Percentiles rank a stretch among this genome's conserved stretches.
phyloP scores from a whole-genome alignment of 345 rosid species.

The Populus simonii region DNA sequence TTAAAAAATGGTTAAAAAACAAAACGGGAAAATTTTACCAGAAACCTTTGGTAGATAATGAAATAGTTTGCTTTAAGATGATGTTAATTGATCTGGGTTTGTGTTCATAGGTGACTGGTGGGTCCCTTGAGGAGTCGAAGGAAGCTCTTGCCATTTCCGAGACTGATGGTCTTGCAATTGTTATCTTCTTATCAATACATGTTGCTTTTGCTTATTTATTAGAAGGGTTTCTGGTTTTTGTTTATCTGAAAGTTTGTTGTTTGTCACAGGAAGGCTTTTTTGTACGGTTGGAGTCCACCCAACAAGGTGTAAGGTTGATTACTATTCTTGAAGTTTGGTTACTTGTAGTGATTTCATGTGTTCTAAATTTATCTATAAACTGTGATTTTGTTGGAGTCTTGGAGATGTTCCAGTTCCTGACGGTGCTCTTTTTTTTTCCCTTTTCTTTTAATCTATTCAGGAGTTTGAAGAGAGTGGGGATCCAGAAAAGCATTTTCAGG shows the following conservation, averaged over 20 bases:
- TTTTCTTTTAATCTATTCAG: slow-evolving; percentile 28
- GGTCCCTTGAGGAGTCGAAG: slow-evolving; percentile 83
- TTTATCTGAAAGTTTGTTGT: slow-evolving; percentile 11
- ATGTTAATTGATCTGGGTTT: not conserved
- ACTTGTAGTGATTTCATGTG: not conserved
- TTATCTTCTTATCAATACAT: not conserved
- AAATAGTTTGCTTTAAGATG: not conserved
- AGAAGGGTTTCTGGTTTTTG: not conserved
- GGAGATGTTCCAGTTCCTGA: slow-evolving; percentile 16
- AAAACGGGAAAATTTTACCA: not conserved
- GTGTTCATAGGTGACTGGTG: slow-evolving; percentile 80
- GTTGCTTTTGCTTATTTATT: not conserved
- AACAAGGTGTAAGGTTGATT: slow-evolving; percentile 79
- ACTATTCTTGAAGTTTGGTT: slow-evolving; percentile 11
- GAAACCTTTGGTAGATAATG: not conserved
- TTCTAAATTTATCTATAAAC: not conserved
- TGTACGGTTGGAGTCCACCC: slow-evolving; percentile 98
- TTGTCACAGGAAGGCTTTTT: slow-evolving; percentile 69
- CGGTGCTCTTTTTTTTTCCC: not conserved
- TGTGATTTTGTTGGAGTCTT: not conserved
- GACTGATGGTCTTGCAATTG: slow-evolving; percentile 60
- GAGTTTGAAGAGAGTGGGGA: slow-evolving; percentile 92
- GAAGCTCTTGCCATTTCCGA: slow-evolving; percentile 97
- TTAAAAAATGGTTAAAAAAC: no score
- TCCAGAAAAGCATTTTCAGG: slow-evolving; percentile 81